phyloP scores from a whole-genome alignment of 225 moss, liverwort and hornwort genomes.

The Takakia lepidozioides region DNA sequence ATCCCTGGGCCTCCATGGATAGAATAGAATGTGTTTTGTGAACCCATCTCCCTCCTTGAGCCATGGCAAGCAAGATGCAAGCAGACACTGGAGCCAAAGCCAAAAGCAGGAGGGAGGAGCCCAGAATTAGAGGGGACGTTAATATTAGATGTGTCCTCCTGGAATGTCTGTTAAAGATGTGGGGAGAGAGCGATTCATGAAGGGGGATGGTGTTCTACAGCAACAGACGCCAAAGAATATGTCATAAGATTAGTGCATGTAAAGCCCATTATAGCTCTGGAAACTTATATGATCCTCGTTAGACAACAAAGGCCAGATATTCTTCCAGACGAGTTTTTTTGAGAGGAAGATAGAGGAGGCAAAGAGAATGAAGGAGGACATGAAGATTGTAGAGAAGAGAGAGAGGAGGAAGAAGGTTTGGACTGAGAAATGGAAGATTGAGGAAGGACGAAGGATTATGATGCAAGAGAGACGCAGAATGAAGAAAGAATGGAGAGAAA shows the following conservation, averaged over 20 bases:
- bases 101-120: not conserved
- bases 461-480: slow-evolving; percentile 1
- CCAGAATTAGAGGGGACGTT: not conserved
- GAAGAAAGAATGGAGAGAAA: slow-evolving; percentile 2
- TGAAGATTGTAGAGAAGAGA: not conserved
- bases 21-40: too few species aligned
- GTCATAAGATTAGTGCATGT: not conserved
- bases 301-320: not conserved
- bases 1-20: too few species aligned
- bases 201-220: not conserved
- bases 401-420: not conserved
- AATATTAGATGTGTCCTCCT: not conserved
- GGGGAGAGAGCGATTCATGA: not conserved
- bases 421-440: slow-evolving; percentile 2
- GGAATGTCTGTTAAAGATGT: not conserved
- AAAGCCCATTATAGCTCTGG: not conserved
- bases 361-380: not conserved
- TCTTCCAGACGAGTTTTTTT: not conserved
- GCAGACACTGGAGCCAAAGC: too few species aligned
- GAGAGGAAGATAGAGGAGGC: not conserved
- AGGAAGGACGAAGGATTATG: slow-evolving; percentile 1
- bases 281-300: not conserved
- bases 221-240: not conserved
- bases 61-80: too few species aligned
- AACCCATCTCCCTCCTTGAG: too few species aligned